Base-by-base conservation (phyloP, 2,329 filamentous ascomycete species). In the Claviceps arundinis region DNA sequence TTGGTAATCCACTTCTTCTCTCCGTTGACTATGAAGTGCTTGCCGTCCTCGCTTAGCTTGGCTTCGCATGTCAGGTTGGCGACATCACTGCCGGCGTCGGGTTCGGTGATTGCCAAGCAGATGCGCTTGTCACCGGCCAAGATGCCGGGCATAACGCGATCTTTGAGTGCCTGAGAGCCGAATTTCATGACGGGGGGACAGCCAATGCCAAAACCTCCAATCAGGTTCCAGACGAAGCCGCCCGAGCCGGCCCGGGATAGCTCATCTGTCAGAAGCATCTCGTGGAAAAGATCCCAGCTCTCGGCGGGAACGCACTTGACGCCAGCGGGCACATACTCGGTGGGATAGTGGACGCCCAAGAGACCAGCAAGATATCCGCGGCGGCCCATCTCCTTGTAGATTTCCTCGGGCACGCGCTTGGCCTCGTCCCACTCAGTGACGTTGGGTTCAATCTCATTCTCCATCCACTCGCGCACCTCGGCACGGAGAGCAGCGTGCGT, bases 1-100 rank as follows among this genome's bases (percentile, higher is more conserved):
- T 98, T 98, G 63, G 91, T 97, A 70, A 97, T 97, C 91, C 93
- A 97, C 74, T 98, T 98, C 85, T 98, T 97, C 81, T 96, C 91
- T 52, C 93, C 93, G 65, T 97, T 98, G 71, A 98, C 93, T 60
- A 97, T 97, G 72, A 94, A 98, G 73, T 97, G 89, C 76, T 97
- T 97, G 64, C 93, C 93, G 62, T 98, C 93, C 61, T 93, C 87
- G 57, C 80, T 87, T 53, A 97, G 78, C 76, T 95, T 95, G 26
- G 93, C 93, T 75, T 97, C 90, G 69, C 91, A 97, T 14, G 84
- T 93, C 59, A 98, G 68, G 71, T 95, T 97, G 54, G 93, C 93
- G 9, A 98, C 93, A 66, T 98, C 93, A 58, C 83, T 89, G 45
- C 93, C 93, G 13, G 90, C 93, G 71, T 97, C 91, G 55, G 86